Percentiles rank a stretch among this genome's conserved stretches.
Evolutionary conservation across 495 filamentous ascomycete genomes (phyloP).

Genomic region (Penicillium nucicola): DNA sequence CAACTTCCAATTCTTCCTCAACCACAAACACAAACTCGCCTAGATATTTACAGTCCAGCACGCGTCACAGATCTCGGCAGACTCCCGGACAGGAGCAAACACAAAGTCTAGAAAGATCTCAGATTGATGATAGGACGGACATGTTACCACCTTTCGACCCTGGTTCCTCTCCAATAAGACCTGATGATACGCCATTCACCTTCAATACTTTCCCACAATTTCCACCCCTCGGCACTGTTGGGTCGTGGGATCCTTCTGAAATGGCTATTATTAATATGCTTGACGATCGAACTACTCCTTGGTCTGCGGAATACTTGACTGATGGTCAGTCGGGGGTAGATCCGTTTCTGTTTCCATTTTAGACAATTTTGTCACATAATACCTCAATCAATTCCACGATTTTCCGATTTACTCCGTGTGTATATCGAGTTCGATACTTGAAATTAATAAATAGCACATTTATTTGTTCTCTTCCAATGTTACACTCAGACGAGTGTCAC

Average conservation of each 20-base stretch:
- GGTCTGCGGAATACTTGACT: slow-evolving; percentile 20
- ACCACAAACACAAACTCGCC: slow-evolving; percentile 1
- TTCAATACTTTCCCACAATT: not conserved
- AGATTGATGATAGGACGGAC: not conserved
- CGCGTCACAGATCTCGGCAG: not conserved
- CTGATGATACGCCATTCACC: not conserved
- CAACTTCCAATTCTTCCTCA: slow-evolving; percentile 4
- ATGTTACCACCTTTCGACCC: not conserved
- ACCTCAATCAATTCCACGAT: too few relatives aligned
- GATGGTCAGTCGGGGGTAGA: slow-evolving; percentile 19
- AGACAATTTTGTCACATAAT: not conserved
- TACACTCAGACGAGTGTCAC: too few relatives aligned
- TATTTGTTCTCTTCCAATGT: too few relatives aligned
- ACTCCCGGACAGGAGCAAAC: not conserved
- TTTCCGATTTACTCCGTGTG: too few relatives aligned
- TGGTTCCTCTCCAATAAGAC: not conserved
- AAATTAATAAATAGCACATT: too few relatives aligned
- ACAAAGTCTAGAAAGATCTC: not conserved
- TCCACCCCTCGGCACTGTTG: not conserved
- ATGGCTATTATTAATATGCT: slow-evolving; percentile 16
- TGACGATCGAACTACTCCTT: slow-evolving; percentile 11
- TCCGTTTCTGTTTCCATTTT: slow-evolving; percentile 19
- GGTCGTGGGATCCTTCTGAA: slow-evolving; percentile 13
- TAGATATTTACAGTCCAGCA: not conserved
- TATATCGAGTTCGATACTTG: too few relatives aligned